Conservation (phyloP, 1,284 basidiomycete genomes). For the Papiliotrema fonsecae region DNA sequence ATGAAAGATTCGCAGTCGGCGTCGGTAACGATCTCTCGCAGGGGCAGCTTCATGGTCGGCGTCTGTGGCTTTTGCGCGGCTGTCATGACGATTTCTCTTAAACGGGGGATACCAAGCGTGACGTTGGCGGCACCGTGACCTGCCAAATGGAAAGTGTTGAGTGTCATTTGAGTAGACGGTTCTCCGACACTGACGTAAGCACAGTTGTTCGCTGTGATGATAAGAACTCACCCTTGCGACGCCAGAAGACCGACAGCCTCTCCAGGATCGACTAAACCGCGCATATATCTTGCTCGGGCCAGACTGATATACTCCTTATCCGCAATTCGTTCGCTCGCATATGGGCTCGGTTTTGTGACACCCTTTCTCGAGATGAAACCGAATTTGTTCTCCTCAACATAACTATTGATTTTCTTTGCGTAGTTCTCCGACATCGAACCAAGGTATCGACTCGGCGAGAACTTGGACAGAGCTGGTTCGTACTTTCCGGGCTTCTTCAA, state of each 20-base stretch:
- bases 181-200: slow-evolving; percentile 73
- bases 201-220: slow-evolving; percentile 7
- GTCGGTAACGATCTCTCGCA: slow-evolving; percentile 55
- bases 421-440: slow-evolving; percentile 93
- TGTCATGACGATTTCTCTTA: slow-evolving; percentile 99
- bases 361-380: slow-evolving; percentile 64
- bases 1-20: slow-evolving; percentile 72
- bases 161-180: slow-evolving; percentile 99
- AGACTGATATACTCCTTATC: slow-evolving; percentile 66
- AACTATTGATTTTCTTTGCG: slow-evolving; percentile 73
- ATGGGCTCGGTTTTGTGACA: slow-evolving; percentile 45
- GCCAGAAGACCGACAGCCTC: slow-evolving; percentile 96
- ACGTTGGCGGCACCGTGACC: slow-evolving; percentile 99
- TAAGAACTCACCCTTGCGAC: slow-evolving; percentile 77
- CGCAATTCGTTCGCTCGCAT: slow-evolving; percentile 35
- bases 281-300: slow-evolving; percentile 88
- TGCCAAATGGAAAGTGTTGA: slow-evolving; percentile 99
- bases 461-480: slow-evolving; percentile 71
- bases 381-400: slow-evolving; percentile 73
- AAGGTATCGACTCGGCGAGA: slow-evolving; percentile 72
- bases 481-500: slow-evolving; percentile 67
- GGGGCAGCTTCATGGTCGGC: slow-evolving; percentile 92
- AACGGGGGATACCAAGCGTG: slow-evolving; percentile 95
- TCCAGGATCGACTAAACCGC: slow-evolving; percentile 90
- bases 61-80: slow-evolving; percentile 95